phyloP scores from a whole-genome alignment of 2,329 filamentous ascomycete species.

The Dendrostoma leiphaemia region DNA sequence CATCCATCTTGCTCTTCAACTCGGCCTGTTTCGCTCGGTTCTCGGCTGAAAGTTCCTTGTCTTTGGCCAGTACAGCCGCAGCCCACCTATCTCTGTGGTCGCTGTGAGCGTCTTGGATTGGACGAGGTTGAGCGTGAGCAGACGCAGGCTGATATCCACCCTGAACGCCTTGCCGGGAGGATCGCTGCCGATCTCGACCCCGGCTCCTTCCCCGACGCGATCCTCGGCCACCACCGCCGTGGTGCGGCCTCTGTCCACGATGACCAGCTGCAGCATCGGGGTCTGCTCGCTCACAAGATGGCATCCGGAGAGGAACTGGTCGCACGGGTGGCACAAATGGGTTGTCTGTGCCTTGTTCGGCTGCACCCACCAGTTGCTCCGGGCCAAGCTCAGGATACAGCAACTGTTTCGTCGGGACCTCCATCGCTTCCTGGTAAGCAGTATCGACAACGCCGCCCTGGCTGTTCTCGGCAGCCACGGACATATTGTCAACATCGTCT shows the following conservation, averaged over 20 bases:
- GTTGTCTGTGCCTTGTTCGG: background rate
- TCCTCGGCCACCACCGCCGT: no score
- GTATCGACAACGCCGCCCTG: no score
- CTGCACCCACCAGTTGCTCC: background rate
- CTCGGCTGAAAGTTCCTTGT: background rate
- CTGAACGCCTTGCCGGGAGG: background rate
- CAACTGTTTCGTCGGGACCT: no score
- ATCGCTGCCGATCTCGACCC: background rate
- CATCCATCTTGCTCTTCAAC: background rate
- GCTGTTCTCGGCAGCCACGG: no score
- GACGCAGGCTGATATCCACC: background rate
- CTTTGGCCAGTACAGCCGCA: background rate
- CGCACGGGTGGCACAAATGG: background rate
- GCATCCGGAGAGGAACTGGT: background rate
- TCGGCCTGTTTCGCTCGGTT: no score
- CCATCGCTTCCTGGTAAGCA: background rate
- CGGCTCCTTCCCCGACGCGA: no score
- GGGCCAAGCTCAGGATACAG: background rate
- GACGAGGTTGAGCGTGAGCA: background rate
- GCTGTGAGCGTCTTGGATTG: background rate
- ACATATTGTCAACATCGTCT: no score
- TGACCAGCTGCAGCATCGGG: background rate
- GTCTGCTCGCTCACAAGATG: background rate
- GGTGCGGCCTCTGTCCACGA: background rate
- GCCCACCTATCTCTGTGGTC: background rate